A percentile compares a stretch with the other conserved stretches of the same genome.
Evolutionary conservation across 75 land plant species (phyloP).

Genomic region (Cryptomeria japonica): DNA sequence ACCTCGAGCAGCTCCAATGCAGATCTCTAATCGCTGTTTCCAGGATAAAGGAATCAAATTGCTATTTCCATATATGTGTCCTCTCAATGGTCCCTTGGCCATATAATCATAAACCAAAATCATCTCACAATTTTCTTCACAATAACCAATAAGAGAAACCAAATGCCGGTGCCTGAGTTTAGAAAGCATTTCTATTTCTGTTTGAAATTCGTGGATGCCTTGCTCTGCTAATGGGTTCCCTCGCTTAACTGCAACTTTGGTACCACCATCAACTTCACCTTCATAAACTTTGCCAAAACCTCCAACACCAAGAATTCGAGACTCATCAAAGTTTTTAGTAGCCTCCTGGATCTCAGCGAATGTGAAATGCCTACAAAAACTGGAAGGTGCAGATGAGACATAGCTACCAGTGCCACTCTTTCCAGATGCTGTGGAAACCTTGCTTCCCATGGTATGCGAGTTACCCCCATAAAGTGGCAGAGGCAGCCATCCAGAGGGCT

Average conservation of each 20-base stretch:
- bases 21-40: constrained; percentile 67
- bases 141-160: constrained; percentile 74
- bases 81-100: constrained; percentile 73
- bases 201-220: constrained; percentile 61
- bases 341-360: constrained; percentile 81
- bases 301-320: constrained; percentile 80
- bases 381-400: constrained; percentile 65
- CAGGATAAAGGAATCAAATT: constrained; percentile 48
- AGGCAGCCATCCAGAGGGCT: constrained; percentile 60
- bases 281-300: constrained; percentile 78
- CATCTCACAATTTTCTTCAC: constrained; percentile 80
- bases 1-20: constrained; percentile 74
- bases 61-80: constrained; percentile 56
- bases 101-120: constrained; percentile 82
- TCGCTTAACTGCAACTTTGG: constrained; percentile 68
- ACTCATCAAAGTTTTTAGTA: constrained; percentile 83
- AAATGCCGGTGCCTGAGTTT: constrained; percentile 71
- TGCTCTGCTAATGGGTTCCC: constrained; percentile 61
- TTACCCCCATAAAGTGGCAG: constrained; percentile 58
- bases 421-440: constrained; percentile 49
- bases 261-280: constrained; percentile 46
- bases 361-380: constrained; percentile 81
- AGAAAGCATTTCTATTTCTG: constrained; percentile 75
- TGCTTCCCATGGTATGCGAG: constrained; percentile 40
- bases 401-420: constrained; percentile 73